Evolutionary conservation across 371 early-diverging fungal species (phyloP), one percentile per base, ranked within the genome.

Genomic region (Apophysomyces sp.): DNA sequence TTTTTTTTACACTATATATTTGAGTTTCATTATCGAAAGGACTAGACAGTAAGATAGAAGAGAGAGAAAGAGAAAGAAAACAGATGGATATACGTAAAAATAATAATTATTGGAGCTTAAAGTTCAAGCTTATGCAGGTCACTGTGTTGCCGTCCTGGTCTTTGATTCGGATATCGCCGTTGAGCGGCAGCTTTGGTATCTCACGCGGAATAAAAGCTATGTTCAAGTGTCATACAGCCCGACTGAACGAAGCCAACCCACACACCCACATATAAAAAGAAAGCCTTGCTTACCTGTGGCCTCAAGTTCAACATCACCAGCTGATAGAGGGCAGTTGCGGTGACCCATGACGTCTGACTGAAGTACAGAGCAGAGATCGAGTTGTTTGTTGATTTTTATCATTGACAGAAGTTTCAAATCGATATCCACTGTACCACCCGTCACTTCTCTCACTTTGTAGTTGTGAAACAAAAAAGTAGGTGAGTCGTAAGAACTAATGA

Each of bases 361-460:
- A 3, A 77, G 62, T 0, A 76, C 76, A 18, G 27, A 44, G 57
- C 77, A 80, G 27, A 80, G 68, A 49, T 80, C 75, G 2, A 80
- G 61, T 5, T 80, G 69, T 41, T 76, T 80, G 24, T 74, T 74
- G 30, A 80, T 69, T 56, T 77, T 80, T 41, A 77, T 80, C 76
- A 77, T 73, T 4, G 69, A 67, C 66, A 80, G 62, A 1, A 80
- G 63, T 31, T 63, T 80, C 13, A 80, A 51, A 15, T 80, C 72
- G 58, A 80, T 77, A n/a, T 68, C 65, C 5, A 77, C 77, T 18
- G 65, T 61, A 39, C 80, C 77, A 26, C 73, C 65, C 3, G 57
- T 60, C 2, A 80, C 77, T 49, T 72, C 70, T 4, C 68, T 69
- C 52, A 64, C 76, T 73, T 60, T 2, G 41, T 7, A 44, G 8